These are phyloP conservation scores for Thalia dealbata DNA, from an alignment of 176 grass and related monocot genomes.

Conservation along the genomic window DNA sequence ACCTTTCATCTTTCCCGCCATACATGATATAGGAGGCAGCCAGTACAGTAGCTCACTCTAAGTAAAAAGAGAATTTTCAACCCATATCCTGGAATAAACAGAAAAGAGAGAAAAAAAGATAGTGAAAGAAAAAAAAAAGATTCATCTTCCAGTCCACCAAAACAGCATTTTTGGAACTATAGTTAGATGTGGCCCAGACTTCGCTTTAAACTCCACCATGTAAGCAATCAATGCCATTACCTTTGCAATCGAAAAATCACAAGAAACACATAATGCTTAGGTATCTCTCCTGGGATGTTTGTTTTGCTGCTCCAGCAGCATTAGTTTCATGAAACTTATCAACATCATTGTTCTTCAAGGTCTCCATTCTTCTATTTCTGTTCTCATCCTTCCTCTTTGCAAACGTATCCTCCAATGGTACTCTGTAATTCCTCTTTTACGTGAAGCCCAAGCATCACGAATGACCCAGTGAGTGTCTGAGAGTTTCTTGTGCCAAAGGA, in stretches of 20 bases:
- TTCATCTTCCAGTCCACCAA: slow-evolving; percentile 82
- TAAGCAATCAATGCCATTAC: slow-evolving; percentile 98
- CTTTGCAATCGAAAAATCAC: slow-evolving; percentile 27
- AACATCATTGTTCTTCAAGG: slow-evolving; percentile 87
- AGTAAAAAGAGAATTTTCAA: slow-evolving; percentile 35
- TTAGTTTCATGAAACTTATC: slow-evolving; percentile 84
- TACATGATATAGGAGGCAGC: slow-evolving; percentile 96
- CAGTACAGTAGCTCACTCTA: slow-evolving; percentile 91
- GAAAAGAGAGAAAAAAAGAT: neutral
- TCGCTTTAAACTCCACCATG: slow-evolving; percentile 97
- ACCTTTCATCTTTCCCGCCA: slow-evolving; percentile 94
- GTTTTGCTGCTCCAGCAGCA: slow-evolving; percentile 83
- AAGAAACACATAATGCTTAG: slow-evolving; percentile 62
- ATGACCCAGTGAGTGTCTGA: slow-evolving; percentile 80
- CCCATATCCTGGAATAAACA: neutral
- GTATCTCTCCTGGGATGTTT: slow-evolving; percentile 68
- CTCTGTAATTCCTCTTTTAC: slow-evolving; percentile 81
- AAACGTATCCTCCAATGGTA: slow-evolving; percentile 92
- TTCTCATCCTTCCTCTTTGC: slow-evolving; percentile 90
- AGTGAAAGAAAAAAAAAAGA: slow-evolving; percentile 22
- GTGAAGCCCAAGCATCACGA: slow-evolving; percentile 73
- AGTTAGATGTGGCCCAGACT: slow-evolving; percentile 96
- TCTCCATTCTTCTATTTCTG: slow-evolving; percentile 92
- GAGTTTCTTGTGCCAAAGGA: slow-evolving; percentile 94
- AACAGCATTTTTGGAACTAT: slow-evolving; percentile 99